Percentiles rank a stretch among this genome's conserved stretches.
Evolutionary conservation across 2,329 filamentous ascomycete species (phyloP).

Genomic region (Calonectria hongkongensis): DNA sequence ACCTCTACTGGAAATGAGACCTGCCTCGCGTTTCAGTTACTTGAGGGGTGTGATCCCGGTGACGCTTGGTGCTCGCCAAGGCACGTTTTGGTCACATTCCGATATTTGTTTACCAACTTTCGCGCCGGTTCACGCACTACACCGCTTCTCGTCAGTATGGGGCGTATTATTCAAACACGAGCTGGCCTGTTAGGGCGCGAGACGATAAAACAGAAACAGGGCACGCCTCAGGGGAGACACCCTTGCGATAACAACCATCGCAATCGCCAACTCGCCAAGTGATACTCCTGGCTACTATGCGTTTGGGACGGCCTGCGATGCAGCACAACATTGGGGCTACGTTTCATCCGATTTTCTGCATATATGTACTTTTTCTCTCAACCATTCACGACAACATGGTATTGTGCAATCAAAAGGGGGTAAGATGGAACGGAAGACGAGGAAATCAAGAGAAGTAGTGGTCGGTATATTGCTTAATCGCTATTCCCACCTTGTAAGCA

Average conservation of each 20-base stretch:
- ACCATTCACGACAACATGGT: neutral
- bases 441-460: neutral
- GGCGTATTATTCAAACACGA: conserved; percentile 13
- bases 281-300: conserved; percentile 12
- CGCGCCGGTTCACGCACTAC: conserved; percentile 16
- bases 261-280: neutral
- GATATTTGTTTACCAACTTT: conserved; percentile 20
- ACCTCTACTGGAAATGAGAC: conserved; percentile 75
- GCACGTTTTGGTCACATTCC: conserved; percentile 16
- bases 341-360: conserved; percentile 60
- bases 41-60: conserved; percentile 35
- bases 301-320: conserved; percentile 24
- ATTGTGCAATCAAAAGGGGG: conserved; percentile 25
- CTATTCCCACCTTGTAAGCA: conserved; percentile 18
- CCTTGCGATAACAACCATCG: conserved; percentile 1
- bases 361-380: conserved; percentile 8
- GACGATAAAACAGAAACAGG: conserved; percentile 38
- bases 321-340: conserved; percentile 38
- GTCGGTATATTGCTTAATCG: neutral
- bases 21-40: conserved; percentile 30
- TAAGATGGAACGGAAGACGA: neutral
- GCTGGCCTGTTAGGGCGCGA: conserved; percentile 15
- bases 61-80: conserved; percentile 39
- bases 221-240: conserved; percentile 17
- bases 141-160: conserved; percentile 17